Evolutionary conservation across 805 yeast species (phyloP), one percentile per base, ranked within the genome.

Genomic region (Candida nemodendra): DNA sequence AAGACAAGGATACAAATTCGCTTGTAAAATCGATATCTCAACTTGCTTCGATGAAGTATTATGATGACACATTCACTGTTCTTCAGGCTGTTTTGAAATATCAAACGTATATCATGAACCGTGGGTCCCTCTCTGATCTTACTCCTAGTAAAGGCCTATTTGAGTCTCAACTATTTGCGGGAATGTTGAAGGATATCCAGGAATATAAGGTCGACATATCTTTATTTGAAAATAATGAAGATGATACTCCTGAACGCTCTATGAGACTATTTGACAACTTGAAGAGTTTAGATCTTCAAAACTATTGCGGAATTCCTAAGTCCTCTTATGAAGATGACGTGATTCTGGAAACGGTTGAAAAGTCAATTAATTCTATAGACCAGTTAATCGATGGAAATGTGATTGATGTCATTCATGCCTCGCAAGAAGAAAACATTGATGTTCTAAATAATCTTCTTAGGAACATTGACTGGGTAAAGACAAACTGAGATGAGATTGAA

Each of bases 381-480:
- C 42, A 39, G 16, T 32, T 53, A 14, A 50, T 53, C 12, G 48
- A 49, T 34, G 38, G 45, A 12, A 54, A 51, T 28, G 45, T 39
- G 6, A 45, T 51, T 11, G 57, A 53, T 31, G 36, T 44, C 5
- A 26, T 44, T 15, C 36, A 44, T 30, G 48, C 40, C 16, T 42
- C 50, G 5, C 50, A 50, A 33, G 54, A 53, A 32, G 61, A 56
- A 23, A 54, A 51, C 31, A 17, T 51, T 3, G 47, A 51, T 36
- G 51, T 41, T 22, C 41, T 54, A 32, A 51, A 52, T 25, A 30
- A 37, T n/a, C 32, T 54, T 4, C 39, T 54, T 14, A 44, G 46
- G 15, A 45, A 42, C 8, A 48, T 54, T 27, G 52, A 51, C 12
- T 41, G 45, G 37, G 28, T 39, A 12, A 27, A 27, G 14, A 22